Base-by-base conservation (phyloP, 768 basidiomycete species). In the Neoboletus subvelutipes region DNA sequence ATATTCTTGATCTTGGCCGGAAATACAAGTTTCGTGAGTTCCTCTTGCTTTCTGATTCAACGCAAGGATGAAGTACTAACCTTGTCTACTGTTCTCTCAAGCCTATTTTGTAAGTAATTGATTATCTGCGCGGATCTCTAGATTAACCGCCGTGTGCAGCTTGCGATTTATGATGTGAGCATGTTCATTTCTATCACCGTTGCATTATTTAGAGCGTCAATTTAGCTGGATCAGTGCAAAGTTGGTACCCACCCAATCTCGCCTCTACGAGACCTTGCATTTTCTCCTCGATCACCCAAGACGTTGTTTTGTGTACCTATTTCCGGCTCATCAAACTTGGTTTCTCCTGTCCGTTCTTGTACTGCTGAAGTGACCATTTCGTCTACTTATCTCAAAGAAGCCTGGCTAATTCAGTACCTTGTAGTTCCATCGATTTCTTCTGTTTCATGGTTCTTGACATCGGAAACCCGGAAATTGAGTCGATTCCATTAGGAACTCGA, bases 271-370 rank as follows among this genome's bases (percentile, higher is more conserved):
- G 73, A 92, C 93, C 0, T 76, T 97, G 1, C 87, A 86, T 54
- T 99, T 98, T 70, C 82, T 99, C 9, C 81, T 99, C 10, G 94
- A 98, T 65, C 96, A 98, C 68, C 96, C 96, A 13, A 84, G 96
- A 12, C 84, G 92, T 59, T 96, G 94, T 71, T 95, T 90, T 66
- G 83, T 93, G 12, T 91, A 94, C 69, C 80, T 96, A 10, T 96
- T 96, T 63, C 94, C 94, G 0, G 86, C 92, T 0, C 92, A 94
- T 65, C 94, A 97, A 67, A 97, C 94, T 4, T 94, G 93, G 92
- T 90, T 96, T 63, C 82, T 97, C 6, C 59, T 92, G 2, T 80
- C 82, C 1, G 70, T 95, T 24, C 77, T 97, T 24, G 37, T 90
- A 4, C 61, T 76, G 0, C 74, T 96, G 36, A 92, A 84, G 93